phyloP scores from a whole-genome alignment of 768 basidiomycete genomes.

The Suillus americanus region DNA sequence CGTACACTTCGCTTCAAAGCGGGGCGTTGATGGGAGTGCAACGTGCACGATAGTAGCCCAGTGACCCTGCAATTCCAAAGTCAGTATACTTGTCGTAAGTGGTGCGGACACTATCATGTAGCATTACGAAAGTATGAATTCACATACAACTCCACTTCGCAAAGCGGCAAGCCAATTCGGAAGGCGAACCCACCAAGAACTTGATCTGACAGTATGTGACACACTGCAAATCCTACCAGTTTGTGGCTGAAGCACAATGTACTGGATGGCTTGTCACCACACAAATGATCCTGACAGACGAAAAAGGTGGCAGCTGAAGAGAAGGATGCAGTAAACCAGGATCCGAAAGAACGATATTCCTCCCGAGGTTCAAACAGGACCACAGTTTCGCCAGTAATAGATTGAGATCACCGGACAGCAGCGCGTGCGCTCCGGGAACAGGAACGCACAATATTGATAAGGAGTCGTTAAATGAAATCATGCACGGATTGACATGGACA shows the following conservation, averaged over 20 bases:
- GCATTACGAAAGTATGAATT: neutral
- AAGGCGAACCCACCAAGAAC: neutral
- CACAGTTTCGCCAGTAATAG: slow-evolving; percentile 13
- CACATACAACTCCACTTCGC: neutral
- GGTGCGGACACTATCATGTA: neutral
- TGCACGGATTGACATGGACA: neutral
- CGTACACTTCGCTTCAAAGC: slow-evolving; percentile 12
- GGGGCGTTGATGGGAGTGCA: slow-evolving; percentile 13
- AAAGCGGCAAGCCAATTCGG: neutral
- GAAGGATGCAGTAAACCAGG: neutral
- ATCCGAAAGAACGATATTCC: slow-evolving; percentile 5
- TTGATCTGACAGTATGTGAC: neutral
- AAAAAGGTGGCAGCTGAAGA: neutral
- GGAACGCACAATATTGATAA: slow-evolving; percentile 5
- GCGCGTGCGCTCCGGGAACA: slow-evolving; percentile 16
- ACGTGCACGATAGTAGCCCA: slow-evolving; percentile 18
- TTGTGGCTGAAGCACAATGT: neutral
- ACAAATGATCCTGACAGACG: neutral
- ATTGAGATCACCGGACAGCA: slow-evolving; percentile 14
- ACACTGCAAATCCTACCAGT: neutral
- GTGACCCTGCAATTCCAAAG: slow-evolving; percentile 2
- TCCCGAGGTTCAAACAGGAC: slow-evolving; percentile 8
- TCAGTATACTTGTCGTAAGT: neutral
- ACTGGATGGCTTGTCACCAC: neutral
- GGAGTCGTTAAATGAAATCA: neutral